Percentiles rank a stretch among this genome's conserved stretches.
Conservation (phyloP, 208 protist species). For the Balamuthia mandrillaris region DNA sequence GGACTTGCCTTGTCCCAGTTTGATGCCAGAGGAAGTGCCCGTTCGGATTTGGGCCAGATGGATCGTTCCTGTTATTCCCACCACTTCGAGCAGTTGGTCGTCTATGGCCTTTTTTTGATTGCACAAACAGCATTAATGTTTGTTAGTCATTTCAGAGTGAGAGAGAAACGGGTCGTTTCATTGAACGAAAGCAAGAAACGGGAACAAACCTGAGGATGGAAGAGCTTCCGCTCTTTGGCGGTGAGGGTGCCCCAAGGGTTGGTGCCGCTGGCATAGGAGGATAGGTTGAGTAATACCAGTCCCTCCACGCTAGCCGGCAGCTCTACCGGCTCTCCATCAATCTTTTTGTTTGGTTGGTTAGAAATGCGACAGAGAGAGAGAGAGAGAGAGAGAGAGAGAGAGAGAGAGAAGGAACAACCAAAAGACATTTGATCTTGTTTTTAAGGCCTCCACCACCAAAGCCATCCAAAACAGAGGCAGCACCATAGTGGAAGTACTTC, state of each 20-base stretch:
- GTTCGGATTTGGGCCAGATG: background rate
- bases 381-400: no score
- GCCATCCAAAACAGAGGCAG: background rate
- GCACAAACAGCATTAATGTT: no score
- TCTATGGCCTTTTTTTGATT: no score
- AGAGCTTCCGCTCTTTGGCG: background rate
- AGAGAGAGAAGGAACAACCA: no score
- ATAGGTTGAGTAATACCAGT: slow-evolving; percentile 63
- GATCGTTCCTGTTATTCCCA: slow-evolving; percentile 33
- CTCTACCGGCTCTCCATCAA: slow-evolving; percentile 18
- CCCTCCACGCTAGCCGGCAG: slow-evolving; percentile 37
- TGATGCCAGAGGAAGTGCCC: background rate
- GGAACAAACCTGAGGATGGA: background rate
- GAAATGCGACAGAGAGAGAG: background rate
- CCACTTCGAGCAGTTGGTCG: slow-evolving; percentile 40
- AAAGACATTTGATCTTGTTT: no score
- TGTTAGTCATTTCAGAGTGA: no score
- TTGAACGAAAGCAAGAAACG: background rate
- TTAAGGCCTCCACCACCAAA: background rate
- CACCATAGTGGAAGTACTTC: slow-evolving; percentile 52
- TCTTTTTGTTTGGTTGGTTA: background rate
- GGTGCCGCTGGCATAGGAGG: slow-evolving; percentile 57
- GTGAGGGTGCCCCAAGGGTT: slow-evolving; percentile 55
- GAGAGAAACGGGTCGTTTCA: background rate
- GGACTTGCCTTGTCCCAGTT: background rate